phyloP scores from a whole-genome alignment of 345 rosid species.

The Mangifera indica region DNA sequence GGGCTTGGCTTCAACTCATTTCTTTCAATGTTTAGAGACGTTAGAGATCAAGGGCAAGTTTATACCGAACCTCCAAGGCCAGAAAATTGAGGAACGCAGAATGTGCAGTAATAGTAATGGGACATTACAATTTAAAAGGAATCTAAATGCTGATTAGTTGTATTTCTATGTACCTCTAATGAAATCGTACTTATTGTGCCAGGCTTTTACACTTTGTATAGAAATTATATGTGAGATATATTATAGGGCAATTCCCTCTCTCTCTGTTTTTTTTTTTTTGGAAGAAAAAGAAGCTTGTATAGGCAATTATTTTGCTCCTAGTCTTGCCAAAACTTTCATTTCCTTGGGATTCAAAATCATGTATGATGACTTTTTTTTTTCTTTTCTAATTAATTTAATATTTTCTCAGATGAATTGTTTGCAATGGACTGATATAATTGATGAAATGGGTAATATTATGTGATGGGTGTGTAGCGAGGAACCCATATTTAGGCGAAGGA shows the following conservation, averaged over 20 bases:
- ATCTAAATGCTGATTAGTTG: background rate
- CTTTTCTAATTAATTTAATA: too few species aligned
- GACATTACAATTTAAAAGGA: too few species aligned
- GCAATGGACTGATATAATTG: too few species aligned
- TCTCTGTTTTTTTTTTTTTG: background rate
- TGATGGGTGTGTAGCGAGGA: too few species aligned
- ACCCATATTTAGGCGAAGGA: too few species aligned
- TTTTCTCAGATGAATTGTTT: too few species aligned
- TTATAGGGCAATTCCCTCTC: too few species aligned
- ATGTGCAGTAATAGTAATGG: constrained; percentile 21
- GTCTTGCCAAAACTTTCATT: too few species aligned
- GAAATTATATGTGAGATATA: constrained; percentile 15
- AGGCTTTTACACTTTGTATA: constrained; percentile 20
- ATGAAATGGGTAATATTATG: too few species aligned
- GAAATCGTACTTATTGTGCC: background rate
- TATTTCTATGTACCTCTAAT: constrained; percentile 1
- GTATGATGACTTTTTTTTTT: too few species aligned
- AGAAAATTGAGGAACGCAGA: constrained; percentile 28
- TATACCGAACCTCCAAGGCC: constrained; percentile 36
- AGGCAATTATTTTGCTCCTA: background rate
- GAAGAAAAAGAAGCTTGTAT: background rate
- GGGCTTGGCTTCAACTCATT: constrained; percentile 88
- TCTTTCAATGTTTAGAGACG: constrained; percentile 84
- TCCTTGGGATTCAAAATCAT: too few species aligned
- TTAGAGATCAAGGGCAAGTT: constrained; percentile 79